Evolutionary conservation across 2,329 filamentous ascomycete genomes (phyloP), one percentile per base, ranked within the genome.

Genomic region (Fusarium torulosum): DNA sequence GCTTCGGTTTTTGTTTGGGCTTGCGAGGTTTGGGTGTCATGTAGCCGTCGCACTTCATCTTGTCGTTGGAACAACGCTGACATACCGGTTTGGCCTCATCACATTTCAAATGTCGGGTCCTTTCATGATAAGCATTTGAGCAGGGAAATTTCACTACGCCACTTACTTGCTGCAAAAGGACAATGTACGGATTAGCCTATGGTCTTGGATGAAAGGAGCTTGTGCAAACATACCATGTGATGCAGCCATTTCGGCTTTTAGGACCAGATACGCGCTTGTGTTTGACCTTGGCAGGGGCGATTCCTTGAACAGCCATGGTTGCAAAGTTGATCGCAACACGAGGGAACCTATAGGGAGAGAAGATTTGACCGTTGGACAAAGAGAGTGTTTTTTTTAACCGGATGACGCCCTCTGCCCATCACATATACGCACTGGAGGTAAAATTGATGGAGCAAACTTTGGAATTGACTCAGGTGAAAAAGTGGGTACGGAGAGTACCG

Each of bases 211-310:
- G 19, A 10, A 13, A 17, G 41, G 23, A 27, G 7, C 6, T 9
- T 13, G 10, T 20, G 37, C 11, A 23, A 54, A 40, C 19, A 4
- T 40, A 54, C 52, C 52, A 54, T 38, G 52, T 54, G 8, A 54
- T 31, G 11, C 42, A 54, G 6, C 52, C 52, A 31, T 25, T 54
- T 20, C 33, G 52, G 11, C 52, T 54, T n/a, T 54, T 54, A 4
- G 42, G 52, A 2, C 15, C 33, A 54, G 23, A 54, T 5, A 7
- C 31, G 8, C 52, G 52, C 10, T n/a, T 38, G 20, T 47, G 11
- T 21, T 31, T 54, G 42, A 17, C 6, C 11, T 47, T 54, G n/a
- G 2, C 23, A 38, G 19, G 17, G 14, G 44, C 3, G 2, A 21
- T n/a, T 5, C 2, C 52, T 47, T 47, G 31, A 3, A 11, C 14